phyloP scores from a whole-genome alignment of 1,284 basidiomycete genomes.

The Meripilus lineatus region DNA sequence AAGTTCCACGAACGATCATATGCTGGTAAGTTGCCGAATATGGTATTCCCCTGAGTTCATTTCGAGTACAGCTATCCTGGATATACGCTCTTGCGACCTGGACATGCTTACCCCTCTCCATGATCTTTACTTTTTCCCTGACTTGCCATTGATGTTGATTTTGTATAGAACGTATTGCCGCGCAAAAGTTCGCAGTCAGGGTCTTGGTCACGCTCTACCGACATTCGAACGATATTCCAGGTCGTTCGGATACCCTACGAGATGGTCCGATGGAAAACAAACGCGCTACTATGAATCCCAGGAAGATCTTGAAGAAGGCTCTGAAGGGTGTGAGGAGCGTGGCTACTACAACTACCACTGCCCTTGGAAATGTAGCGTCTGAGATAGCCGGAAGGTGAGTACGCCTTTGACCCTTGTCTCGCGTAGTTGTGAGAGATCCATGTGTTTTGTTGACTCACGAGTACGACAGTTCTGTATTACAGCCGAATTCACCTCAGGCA shows the following conservation, averaged over 20 bases:
- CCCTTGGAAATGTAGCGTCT: constrained; percentile 71
- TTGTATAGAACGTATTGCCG: constrained; percentile 71
- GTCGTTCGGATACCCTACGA: constrained; percentile 62
- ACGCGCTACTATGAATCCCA: constrained; percentile 44
- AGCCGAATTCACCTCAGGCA: constrained; percentile 84
- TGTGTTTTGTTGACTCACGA: neutral
- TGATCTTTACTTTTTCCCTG: neutral
- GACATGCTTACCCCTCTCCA: neutral
- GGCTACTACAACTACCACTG: constrained; percentile 81
- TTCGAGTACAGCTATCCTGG: too few relatives aligned
- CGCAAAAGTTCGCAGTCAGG: constrained; percentile 79
- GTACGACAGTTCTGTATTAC: constrained; percentile 66
- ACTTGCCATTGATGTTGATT: too few relatives aligned
- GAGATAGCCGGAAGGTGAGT: constrained; percentile 65
- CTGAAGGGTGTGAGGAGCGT: constrained; percentile 67
- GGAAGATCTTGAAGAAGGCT: constrained; percentile 65
- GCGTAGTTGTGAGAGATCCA: neutral
- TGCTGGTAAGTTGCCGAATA: constrained; percentile 45
- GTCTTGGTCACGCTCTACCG: constrained; percentile 76
- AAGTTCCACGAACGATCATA: constrained; percentile 90
- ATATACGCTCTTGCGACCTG: neutral
- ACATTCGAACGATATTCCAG: constrained; percentile 69
- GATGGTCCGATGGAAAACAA: constrained; percentile 36
- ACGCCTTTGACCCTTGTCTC: constrained; percentile 2
- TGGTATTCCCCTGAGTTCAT: too few relatives aligned